phyloP scores from a whole-genome alignment of 768 basidiomycete species.

The Rhodosporidiobolus sp. region DNA sequence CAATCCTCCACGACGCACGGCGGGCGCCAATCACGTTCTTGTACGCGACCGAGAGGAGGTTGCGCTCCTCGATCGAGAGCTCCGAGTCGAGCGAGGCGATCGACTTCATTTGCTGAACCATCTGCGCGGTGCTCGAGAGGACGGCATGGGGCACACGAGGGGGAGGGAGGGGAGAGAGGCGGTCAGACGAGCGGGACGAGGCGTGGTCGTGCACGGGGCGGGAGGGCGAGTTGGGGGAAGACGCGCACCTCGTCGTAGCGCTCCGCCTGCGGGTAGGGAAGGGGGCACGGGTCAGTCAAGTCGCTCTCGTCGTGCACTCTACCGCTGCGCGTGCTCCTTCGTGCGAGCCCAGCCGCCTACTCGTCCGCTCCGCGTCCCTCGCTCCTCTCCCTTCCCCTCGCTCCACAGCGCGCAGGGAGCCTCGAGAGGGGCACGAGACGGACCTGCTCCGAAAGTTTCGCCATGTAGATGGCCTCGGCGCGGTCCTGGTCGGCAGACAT shows the following conservation, averaged over 20 bases:
- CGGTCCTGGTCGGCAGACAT: constrained; percentile 39
- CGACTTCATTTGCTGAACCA: constrained; percentile 99
- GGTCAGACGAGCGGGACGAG: background rate
- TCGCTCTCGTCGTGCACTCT: too few relatives aligned
- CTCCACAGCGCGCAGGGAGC: background rate
- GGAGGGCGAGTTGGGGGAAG: background rate
- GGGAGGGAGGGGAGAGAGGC: background rate
- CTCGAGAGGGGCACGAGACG: background rate
- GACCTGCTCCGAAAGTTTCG: constrained; percentile 87
- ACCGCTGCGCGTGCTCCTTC: too few relatives aligned
- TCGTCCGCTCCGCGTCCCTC: too few relatives aligned
- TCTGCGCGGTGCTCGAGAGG: constrained; percentile 55
- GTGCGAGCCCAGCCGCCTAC: too few relatives aligned
- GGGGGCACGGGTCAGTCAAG: background rate
- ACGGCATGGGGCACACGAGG: constrained; percentile 46
- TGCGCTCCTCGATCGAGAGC: constrained; percentile 96
- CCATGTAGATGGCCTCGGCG: constrained; percentile 74
- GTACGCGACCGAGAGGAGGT: constrained; percentile 95
- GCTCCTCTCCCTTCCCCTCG: background rate
- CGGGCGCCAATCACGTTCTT: constrained; percentile 98
- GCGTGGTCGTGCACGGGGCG: background rate
- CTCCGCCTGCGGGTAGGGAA: constrained; percentile 68
- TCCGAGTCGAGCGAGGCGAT: constrained; percentile 91
- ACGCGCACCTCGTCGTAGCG: constrained; percentile 81
- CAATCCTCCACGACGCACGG: constrained; percentile 95